phyloP scores from a whole-genome alignment of 176 grass and related monocot species.

The Eleusine indica region DNA sequence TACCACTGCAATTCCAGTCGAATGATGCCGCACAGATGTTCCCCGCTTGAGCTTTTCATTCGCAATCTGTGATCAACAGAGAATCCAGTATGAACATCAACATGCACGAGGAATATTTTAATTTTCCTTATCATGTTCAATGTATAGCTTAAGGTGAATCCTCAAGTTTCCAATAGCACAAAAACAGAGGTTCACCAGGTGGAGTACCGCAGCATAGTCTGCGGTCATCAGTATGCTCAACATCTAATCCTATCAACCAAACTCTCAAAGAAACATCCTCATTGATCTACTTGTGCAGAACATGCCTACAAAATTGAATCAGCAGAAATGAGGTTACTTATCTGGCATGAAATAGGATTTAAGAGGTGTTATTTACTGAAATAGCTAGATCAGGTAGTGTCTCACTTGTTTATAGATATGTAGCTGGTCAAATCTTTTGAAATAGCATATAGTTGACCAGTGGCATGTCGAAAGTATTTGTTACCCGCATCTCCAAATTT shows the following conservation, averaged over 20 bases:
- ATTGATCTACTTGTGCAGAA: conserved; percentile 82
- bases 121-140: neutral
- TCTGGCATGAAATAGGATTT: neutral
- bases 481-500: conserved; percentile 86
- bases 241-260: conserved; percentile 89
- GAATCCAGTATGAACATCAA: neutral
- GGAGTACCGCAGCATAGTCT: conserved; percentile 83
- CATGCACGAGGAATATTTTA: neutral
- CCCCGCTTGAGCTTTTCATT: conserved; percentile 87
- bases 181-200: conserved; percentile 52
- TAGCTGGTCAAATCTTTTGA: conserved; percentile 90
- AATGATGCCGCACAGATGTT: conserved; percentile 77
- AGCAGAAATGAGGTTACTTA: conserved; percentile 13
- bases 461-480: conserved; percentile 93
- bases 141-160: neutral
- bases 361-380: neutral
- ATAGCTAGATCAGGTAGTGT: neutral
- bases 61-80: conserved; percentile 59
- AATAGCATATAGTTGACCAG: conserved; percentile 84
- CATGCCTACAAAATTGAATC: conserved; percentile 53
- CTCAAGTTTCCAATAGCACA: neutral
- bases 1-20: conserved; percentile 90
- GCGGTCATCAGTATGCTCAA: conserved; percentile 86
- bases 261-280: conserved; percentile 91
- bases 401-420: conserved; percentile 88